phyloP scores from a whole-genome alignment of 257 asterid genomes.

The Ajuga chamaepitys region DNA sequence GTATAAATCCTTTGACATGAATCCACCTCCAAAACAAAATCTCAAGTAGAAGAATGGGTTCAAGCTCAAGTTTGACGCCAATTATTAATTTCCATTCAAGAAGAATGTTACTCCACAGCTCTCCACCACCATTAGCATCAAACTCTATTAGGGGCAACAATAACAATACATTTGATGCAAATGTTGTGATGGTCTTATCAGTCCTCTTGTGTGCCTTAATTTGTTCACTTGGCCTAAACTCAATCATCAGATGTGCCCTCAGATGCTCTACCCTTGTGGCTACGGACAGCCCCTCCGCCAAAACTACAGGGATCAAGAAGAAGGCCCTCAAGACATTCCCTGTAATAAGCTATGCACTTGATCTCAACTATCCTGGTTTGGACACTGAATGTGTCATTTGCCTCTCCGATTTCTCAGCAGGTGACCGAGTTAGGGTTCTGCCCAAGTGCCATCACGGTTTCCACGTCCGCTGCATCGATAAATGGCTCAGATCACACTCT shows the following conservation, averaged over 20 bases:
- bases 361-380: slow-evolving; percentile 26
- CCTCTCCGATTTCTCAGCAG: slow-evolving; percentile 32
- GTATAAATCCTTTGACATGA: no score
- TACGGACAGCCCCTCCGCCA: background rate
- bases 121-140: slow-evolving; percentile 27
- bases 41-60: no score
- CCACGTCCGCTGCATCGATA: slow-evolving; percentile 46
- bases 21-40: no score
- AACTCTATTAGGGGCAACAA: background rate
- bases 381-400: slow-evolving; percentile 48
- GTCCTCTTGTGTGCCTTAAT: slow-evolving; percentile 55
- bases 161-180: slow-evolving; percentile 38
- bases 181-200: slow-evolving; percentile 49
- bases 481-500: slow-evolving; percentile 44
- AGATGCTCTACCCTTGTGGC: slow-evolving; percentile 34
- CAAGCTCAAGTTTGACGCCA: no score
- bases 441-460: slow-evolving; percentile 51
- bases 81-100: no score
- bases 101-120: slow-evolving; percentile 30
- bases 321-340: slow-evolving; percentile 48
- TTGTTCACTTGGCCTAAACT: slow-evolving; percentile 52
- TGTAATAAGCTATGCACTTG: slow-evolving; percentile 24
- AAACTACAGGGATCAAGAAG: slow-evolving; percentile 35
- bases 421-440: slow-evolving; percentile 35
- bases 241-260: slow-evolving; percentile 48